Percentiles rank a stretch among this genome's conserved stretches.
phyloP scores from a whole-genome alignment of 768 basidiomycete genomes.

The Leccinum longicurvipes region DNA sequence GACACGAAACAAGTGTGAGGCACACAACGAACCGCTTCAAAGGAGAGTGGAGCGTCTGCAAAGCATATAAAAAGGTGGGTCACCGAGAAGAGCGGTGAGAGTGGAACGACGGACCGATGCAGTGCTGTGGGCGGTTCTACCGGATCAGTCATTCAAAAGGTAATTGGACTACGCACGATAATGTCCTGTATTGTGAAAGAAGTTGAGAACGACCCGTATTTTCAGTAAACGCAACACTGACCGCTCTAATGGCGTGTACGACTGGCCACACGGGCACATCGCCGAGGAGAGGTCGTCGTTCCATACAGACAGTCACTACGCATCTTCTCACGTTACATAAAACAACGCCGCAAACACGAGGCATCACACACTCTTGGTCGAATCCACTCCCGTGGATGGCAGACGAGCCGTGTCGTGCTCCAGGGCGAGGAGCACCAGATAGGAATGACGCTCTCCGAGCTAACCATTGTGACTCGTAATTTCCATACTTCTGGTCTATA shows the following conservation, averaged over 20 bases:
- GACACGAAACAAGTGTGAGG: not conserved
- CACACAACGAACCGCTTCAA: constrained; percentile 61
- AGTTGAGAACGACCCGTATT: constrained; percentile 8
- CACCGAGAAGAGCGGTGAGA: not conserved
- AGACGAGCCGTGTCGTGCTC: no score
- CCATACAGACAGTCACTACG: constrained; percentile 17
- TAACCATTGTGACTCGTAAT: no score
- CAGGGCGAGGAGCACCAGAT: no score
- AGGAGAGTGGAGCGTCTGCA: constrained; percentile 78
- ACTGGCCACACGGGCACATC: constrained; percentile 74
- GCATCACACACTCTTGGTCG: no score
- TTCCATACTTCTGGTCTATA: no score
- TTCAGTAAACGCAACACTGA: constrained; percentile 22
- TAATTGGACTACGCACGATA: constrained; percentile 40
- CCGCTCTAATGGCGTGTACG: constrained; percentile 72
- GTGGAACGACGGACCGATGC: constrained; percentile 51
- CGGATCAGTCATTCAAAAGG: constrained; percentile 2
- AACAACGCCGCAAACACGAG: not conserved
- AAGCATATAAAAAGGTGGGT: not conserved
- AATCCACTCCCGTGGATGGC: no score
- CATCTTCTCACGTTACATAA: not conserved
- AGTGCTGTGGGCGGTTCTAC: constrained; percentile 45
- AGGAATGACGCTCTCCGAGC: no score
- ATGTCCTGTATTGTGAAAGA: constrained; percentile 47
- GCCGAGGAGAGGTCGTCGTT: constrained; percentile 40